Base-by-base conservation (phyloP, 306 rosid species). In the Pterocarpus macrocarpus region DNA sequence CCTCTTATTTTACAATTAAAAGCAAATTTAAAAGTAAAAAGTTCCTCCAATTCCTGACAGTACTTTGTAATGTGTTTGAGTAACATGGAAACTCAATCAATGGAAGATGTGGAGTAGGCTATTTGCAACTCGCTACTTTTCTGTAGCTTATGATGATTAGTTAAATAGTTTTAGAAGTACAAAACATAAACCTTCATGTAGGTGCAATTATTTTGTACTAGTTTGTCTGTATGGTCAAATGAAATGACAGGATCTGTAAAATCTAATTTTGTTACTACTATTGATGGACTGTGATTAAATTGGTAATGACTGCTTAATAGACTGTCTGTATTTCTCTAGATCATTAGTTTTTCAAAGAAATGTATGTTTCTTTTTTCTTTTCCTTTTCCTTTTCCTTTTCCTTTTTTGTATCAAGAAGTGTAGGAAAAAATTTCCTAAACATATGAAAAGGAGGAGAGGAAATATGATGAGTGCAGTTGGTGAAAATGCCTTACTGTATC, bases 261-360 rank as follows among this genome's bases (percentile, higher is more conserved):
- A 36, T 34, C 50, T 35, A 35, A 44, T 67, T 75, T 58, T 75
- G 45, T 67, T 49, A 32, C 53, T 34, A 30, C 11, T 33, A 16
- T 79, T 34, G 16, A 58, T 69, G 52, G 14, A 78, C 61, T 36
- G 15, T 22, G 28, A 22, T 22, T 22, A 22, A 22, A 22, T 0
- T 1, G 28, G 28, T 22, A 22, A 22, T 22, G 28, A 22, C 28
- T 22, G 1, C 28, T 22, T 22, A 33, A 28, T 66, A 39, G 16
- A 58, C 67, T 67, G 35, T 67, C 35, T 50, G 33, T 69, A 71
- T 71, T 69, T 76, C 68, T 69, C 63, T 66, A 69, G 49, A 59
- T 11, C 58, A 30, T 49, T 73, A 66, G 13, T 38, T 47, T 78
- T 28, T 69, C 61, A n/a, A 58, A 33, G 2, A 32, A 36, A 30